Conservation (phyloP, 257 asterid genomes). For the Jacaranda copaia region DNA sequence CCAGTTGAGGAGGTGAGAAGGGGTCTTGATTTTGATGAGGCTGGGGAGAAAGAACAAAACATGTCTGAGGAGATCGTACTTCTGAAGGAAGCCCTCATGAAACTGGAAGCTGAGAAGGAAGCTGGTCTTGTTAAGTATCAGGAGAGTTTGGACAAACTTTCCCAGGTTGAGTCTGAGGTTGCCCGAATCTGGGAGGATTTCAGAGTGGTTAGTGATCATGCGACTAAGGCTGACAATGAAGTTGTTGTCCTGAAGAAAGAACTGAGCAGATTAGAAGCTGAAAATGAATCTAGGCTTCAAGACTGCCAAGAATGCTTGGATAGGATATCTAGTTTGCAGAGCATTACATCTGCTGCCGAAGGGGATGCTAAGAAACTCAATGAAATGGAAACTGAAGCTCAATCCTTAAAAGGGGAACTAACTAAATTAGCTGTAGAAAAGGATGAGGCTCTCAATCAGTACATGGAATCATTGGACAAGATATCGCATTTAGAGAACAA, state of each 20-base stretch:
- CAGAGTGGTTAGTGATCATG: constrained; percentile 63
- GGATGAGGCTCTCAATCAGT: constrained; percentile 79
- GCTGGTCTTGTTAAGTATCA: constrained; percentile 73
- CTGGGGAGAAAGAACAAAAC: constrained; percentile 55
- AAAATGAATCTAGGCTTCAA: constrained; percentile 73
- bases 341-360: constrained; percentile 45
- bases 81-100: constrained; percentile 72
- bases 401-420: constrained; percentile 57
- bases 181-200: constrained; percentile 70
- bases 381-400: constrained; percentile 67
- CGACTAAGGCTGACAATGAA: constrained; percentile 82
- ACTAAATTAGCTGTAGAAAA: constrained; percentile 63
- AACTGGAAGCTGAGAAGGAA: constrained; percentile 90
- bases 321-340: constrained; percentile 69
- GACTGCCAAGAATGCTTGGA: constrained; percentile 73
- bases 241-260: constrained; percentile 63
- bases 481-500: constrained; percentile 83
- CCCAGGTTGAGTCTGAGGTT: constrained; percentile 70
- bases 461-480: constrained; percentile 69
- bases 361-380: constrained; percentile 54
- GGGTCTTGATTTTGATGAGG: constrained; percentile 74
- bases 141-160: constrained; percentile 66
- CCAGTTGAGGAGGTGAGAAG: constrained; percentile 68
- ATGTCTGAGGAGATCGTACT: constrained; percentile 60
- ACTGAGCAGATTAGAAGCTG: constrained; percentile 68